Conservation (phyloP, 2,329 filamentous ascomycete genomes). For the Penicillium concentricum region DNA sequence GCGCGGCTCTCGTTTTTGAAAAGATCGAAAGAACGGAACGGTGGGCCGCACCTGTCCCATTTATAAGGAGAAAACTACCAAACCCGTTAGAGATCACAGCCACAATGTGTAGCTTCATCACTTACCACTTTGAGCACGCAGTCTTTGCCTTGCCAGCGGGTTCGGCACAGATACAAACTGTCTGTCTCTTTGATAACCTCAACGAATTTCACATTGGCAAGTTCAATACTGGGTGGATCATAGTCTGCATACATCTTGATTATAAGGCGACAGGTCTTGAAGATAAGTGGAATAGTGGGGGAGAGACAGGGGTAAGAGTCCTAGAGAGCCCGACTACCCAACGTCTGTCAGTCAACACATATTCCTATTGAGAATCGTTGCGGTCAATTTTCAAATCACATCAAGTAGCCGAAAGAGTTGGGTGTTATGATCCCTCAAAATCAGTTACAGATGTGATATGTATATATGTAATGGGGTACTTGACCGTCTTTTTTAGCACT, state of each 20-base stretch:
- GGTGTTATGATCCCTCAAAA: too few species aligned
- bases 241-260: neutral
- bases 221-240: neutral
- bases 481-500: too few species aligned
- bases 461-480: too few species aligned
- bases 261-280: neutral
- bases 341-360: too few species aligned
- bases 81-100: neutral
- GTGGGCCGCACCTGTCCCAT: too few species aligned
- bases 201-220: neutral
- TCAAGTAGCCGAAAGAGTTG: too few species aligned
- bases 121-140: neutral
- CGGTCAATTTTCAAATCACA: too few species aligned
- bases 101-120: neutral
- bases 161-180: neutral
- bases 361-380: too few species aligned
- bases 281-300: neutral
- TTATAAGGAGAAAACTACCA: neutral
- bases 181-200: neutral
- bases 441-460: too few species aligned
- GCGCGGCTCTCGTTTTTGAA: neutral
- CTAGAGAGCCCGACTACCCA: too few species aligned
- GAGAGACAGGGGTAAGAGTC: too few species aligned
- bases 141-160: neutral
- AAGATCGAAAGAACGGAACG: neutral